Conservation (phyloP, 495 filamentous ascomycete genomes). For the Penicillium pancosmium region DNA sequence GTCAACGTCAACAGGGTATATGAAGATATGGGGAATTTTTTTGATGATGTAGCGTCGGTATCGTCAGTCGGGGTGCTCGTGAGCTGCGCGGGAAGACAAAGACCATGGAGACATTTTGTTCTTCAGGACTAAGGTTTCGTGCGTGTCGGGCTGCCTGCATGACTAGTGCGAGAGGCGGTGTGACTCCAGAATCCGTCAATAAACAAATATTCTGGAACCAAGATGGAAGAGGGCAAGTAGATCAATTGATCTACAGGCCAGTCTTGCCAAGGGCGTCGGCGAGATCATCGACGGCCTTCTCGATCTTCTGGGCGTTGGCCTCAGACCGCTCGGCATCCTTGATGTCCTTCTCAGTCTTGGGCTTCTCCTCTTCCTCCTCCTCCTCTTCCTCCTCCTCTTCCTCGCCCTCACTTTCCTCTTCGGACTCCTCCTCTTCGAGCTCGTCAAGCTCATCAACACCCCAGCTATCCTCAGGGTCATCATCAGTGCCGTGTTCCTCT, state of each 20-base stretch:
- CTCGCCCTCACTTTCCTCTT: constrained; percentile 37
- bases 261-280: constrained; percentile 75
- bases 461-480: constrained; percentile 66
- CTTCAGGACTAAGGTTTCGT: neutral
- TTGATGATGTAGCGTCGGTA: constrained; percentile 18
- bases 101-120: constrained; percentile 3
- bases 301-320: constrained; percentile 69
- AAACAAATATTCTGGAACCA: neutral
- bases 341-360: constrained; percentile 54
- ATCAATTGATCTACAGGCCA: constrained; percentile 26
- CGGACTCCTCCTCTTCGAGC: constrained; percentile 71
- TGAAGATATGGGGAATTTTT: constrained; percentile 23
- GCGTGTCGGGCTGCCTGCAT: constrained; percentile 2
- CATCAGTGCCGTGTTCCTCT: constrained; percentile 55
- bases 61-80: constrained; percentile 27
- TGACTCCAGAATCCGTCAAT: constrained; percentile 5
- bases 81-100: constrained; percentile 5
- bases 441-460: constrained; percentile 84
- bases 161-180: constrained; percentile 4
- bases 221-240: neutral
- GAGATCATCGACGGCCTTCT: constrained; percentile 79
- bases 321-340: constrained; percentile 75
- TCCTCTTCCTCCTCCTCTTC: constrained; percentile 63
- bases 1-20: constrained; percentile 33
- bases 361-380: constrained; percentile 67